Conservation (phyloP, 495 filamentous ascomycete species). For the Aspergillus funiculosus region DNA sequence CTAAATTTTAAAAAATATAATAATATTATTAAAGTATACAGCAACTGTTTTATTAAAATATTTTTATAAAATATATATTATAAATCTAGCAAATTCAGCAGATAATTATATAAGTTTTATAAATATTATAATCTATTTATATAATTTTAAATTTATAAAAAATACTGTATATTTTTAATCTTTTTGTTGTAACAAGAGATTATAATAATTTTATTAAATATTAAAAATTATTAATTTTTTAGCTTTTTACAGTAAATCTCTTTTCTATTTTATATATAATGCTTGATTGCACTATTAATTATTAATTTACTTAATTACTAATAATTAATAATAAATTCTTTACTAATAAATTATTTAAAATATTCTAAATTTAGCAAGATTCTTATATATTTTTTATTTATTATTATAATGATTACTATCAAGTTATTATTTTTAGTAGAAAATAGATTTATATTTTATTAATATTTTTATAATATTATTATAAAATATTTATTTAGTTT, state of each 20-base stretch:
- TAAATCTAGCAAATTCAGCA: no score
- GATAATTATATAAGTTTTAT: constrained; percentile 8
- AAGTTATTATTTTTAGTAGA: no score
- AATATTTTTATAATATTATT: constrained; percentile 1
- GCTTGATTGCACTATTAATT: not conserved
- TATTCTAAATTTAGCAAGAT: not conserved
- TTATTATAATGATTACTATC: constrained; percentile 1
- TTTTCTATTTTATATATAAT: not conserved
- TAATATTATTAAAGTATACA: constrained; percentile 6
- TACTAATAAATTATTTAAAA: not conserved
- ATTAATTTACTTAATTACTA: not conserved
- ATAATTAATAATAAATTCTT: not conserved
- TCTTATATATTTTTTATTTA: not conserved
- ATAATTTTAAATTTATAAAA: not conserved
- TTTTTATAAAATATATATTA: constrained; percentile 5
- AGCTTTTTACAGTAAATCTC: no score
- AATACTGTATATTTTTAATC: no score
- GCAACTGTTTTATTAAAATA: not conserved
- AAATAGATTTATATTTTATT: no score
- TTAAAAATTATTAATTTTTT: no score
- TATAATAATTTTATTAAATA: no score
- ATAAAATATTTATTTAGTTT: not conserved
- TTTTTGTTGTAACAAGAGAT: no score
- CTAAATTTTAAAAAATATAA: constrained; percentile 1
- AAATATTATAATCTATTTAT: not conserved